Conservation (phyloP, 73 alveolate species). For the Paraurostyla sp. region DNA sequence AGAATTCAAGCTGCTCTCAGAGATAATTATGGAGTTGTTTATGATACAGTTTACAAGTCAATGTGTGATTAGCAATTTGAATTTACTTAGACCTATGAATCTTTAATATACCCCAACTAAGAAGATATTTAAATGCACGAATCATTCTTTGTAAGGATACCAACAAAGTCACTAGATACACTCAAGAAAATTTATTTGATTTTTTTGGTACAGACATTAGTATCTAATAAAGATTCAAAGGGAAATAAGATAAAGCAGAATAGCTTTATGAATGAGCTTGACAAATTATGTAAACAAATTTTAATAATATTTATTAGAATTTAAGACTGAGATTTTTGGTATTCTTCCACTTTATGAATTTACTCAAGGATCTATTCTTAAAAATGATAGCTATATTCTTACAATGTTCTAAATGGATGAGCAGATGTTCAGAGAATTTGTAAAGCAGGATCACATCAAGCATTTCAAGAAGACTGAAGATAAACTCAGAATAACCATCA, state of each 20-base stretch:
- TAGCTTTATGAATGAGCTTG: background rate
- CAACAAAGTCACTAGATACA: conserved; percentile 54
- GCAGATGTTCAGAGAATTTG: background rate
- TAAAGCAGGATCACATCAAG: conserved; percentile 29
- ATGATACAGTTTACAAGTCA: conserved; percentile 50
- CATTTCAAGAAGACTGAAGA: conserved; percentile 20
- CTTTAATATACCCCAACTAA: conserved; percentile 20
- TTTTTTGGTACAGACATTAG: conserved; percentile 42
- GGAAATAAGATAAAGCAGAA: conserved; percentile 28
- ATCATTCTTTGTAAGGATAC: conserved; percentile 52
- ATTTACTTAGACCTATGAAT: conserved; percentile 52
- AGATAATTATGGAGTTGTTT: conserved; percentile 53
- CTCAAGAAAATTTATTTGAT: conserved; percentile 37
- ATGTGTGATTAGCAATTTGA: conserved; percentile 43
- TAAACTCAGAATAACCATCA: background rate
- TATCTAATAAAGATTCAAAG: background rate
- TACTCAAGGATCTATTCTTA: background rate
- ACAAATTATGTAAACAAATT: conserved; percentile 11
- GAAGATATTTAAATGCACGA: conserved; percentile 41
- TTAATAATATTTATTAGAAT: background rate
- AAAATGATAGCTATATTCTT: conserved; percentile 12
- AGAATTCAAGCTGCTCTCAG: conserved; percentile 49
- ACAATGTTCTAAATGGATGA: conserved; percentile 32
- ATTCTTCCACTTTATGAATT: conserved; percentile 52
- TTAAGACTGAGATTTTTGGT: conserved; percentile 47